A percentile compares a stretch with the other conserved stretches of the same genome.
Conservation (phyloP, 306 rosid genomes). For the Castanea sativa region DNA sequence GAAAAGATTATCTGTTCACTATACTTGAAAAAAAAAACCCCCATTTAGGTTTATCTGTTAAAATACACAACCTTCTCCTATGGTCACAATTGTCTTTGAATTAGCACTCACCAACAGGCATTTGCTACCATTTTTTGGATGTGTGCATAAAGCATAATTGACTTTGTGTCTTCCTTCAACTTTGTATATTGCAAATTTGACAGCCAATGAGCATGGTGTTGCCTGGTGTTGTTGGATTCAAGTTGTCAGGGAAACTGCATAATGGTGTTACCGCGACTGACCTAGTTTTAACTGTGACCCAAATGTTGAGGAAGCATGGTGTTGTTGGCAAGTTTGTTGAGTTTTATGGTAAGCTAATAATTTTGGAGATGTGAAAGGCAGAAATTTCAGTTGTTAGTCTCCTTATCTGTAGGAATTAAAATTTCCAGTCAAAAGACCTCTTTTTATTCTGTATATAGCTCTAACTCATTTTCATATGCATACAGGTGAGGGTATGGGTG, state of each 20-base stretch:
- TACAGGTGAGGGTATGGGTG: constrained; percentile 6
- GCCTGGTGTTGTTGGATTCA: constrained; percentile 26
- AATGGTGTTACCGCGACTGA: constrained; percentile 17
- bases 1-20: not conserved
- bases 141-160: not conserved
- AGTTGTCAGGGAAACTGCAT: constrained; percentile 3
- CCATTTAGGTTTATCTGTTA: not conserved
- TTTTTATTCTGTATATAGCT: not conserved
- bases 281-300: constrained; percentile 18
- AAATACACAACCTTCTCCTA: not conserved
- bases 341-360: constrained; percentile 5
- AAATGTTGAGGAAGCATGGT: constrained; percentile 20
- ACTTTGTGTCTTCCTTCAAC: not conserved
- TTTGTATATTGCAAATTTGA: not conserved
- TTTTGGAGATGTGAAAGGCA: not conserved
- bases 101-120: not conserved
- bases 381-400: not conserved
- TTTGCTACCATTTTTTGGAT: not conserved
- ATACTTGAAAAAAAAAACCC: not conserved
- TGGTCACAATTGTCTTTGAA: not conserved
- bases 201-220: constrained; percentile 29
- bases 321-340: constrained; percentile 23
- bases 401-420: not conserved
- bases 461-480: not conserved
- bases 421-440: not conserved